phyloP scores from a whole-genome alignment of 306 rosid species.

The Rubus idaeus region DNA sequence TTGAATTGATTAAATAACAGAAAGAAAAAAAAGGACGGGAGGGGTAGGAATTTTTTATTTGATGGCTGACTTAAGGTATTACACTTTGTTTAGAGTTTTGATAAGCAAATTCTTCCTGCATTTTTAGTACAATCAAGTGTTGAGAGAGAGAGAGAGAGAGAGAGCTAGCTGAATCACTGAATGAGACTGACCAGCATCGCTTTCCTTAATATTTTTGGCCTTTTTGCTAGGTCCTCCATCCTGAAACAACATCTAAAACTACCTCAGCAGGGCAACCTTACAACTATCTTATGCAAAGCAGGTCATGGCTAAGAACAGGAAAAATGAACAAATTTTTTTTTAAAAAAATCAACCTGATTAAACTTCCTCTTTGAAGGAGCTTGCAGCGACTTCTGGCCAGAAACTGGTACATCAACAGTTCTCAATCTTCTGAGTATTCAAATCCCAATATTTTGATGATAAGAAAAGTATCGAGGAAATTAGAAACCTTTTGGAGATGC shows the following conservation, averaged over 20 bases:
- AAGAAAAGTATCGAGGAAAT: conserved; percentile 23
- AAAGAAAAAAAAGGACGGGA: too few species aligned
- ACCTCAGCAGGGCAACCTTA: conserved; percentile 19
- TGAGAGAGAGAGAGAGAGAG: conserved; percentile 5
- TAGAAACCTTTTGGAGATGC: conserved; percentile 58
- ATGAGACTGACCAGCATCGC: conserved; percentile 36
- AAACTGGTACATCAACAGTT: conserved; percentile 45
- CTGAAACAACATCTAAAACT: conserved; percentile 37
- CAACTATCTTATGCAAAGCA: conserved; percentile 27
- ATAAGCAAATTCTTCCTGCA: too few species aligned
- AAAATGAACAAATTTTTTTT: too few species aligned
- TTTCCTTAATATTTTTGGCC: conserved; percentile 36
- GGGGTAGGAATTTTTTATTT: too few species aligned
- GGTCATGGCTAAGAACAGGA: conserved; percentile 13
- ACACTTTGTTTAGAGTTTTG: too few species aligned
- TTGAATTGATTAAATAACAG: too few species aligned
- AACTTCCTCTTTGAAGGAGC: conserved; percentile 59
- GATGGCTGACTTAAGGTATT: too few species aligned
- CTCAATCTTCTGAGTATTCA: conserved; percentile 18
- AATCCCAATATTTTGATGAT: conserved; percentile 24
- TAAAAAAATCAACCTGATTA: conserved; percentile 39
- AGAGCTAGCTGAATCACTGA: conserved; percentile 6
- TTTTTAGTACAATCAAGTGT: too few species aligned
- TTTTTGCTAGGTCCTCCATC: conserved; percentile 50
- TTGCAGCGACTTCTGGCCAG: conserved; percentile 49